phyloP scores from a whole-genome alignment of 768 basidiomycete species.

The Lactarius tabidus region DNA sequence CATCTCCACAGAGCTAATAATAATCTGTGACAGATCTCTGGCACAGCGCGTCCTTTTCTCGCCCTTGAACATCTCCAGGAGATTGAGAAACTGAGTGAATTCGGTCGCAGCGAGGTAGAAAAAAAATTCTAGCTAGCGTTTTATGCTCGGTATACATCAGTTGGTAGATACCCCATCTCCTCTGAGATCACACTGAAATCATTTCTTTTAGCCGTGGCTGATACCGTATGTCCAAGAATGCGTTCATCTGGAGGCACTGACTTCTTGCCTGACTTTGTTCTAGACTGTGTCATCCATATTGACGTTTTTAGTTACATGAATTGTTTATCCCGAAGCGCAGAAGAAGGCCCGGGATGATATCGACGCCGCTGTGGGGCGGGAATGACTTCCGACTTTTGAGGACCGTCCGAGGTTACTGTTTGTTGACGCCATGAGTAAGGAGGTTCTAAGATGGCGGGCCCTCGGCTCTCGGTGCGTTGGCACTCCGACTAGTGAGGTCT shows the following conservation, averaged over 20 bases:
- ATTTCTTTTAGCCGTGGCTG: background rate
- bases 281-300: conserved; percentile 7
- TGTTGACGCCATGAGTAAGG: background rate
- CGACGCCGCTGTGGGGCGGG: conserved; percentile 23
- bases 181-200: background rate
- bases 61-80: no score
- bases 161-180: background rate
- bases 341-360: conserved; percentile 20
- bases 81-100: background rate
- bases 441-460: conserved; percentile 1
- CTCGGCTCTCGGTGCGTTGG: background rate
- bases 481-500: background rate
- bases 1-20: background rate
- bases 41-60: conserved; percentile 1
- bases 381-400: conserved; percentile 22
- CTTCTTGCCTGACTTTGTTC: background rate
- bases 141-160: background rate
- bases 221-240: background rate
- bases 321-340: no score
- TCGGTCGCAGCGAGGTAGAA: background rate
- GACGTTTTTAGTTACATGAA: no score
- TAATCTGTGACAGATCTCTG: background rate
- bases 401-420: background rate
- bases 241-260: background rate
- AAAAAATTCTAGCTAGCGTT: background rate